Evolutionary conservation across 805 yeast species (phyloP).

Genomic region (Barnettozyma botsteinii): DNA sequence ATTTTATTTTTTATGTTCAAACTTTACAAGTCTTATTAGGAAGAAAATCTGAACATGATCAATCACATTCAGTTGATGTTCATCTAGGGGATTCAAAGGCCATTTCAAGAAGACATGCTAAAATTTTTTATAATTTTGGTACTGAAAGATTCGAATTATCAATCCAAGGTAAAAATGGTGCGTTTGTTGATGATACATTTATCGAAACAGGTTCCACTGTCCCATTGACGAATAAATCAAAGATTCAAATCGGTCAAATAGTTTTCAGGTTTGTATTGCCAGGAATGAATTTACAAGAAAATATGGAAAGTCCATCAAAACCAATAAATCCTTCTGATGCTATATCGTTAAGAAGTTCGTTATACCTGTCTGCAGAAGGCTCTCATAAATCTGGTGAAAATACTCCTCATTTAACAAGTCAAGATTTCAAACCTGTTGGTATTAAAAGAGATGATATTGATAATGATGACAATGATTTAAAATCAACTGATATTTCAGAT

Average conservation of each 20-base stretch:
- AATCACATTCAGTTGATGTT: constrained; percentile 74
- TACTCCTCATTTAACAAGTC: constrained; percentile 16
- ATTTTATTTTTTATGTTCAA: constrained; percentile 92
- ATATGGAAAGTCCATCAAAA: constrained; percentile 27
- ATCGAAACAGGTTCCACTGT: constrained; percentile 90
- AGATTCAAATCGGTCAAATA: constrained; percentile 89
- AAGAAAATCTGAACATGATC: constrained; percentile 74
- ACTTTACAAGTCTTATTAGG: constrained; percentile 92
- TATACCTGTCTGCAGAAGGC: constrained; percentile 29
- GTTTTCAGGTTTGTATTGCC: constrained; percentile 87
- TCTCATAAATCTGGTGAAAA: constrained; percentile 11
- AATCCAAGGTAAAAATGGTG: constrained; percentile 92
- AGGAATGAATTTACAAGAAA: constrained; percentile 41
- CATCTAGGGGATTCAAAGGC: constrained; percentile 91
- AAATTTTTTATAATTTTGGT: constrained; percentile 93
- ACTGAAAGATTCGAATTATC: constrained; percentile 90
- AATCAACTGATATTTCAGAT: background rate
- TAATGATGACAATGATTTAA: background rate
- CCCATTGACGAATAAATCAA: constrained; percentile 73
- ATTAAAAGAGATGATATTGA: constrained; percentile 14
- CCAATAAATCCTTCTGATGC: constrained; percentile 60
- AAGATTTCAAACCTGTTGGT: constrained; percentile 22
- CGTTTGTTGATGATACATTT: constrained; percentile 88
- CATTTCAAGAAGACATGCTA: constrained; percentile 90
- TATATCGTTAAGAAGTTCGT: constrained; percentile 45